Percentiles rank a stretch among this genome's conserved stretches.
phyloP scores from a whole-genome alignment of 2,329 filamentous ascomycete species.

The Pseudogymnoascus sp. region DNA sequence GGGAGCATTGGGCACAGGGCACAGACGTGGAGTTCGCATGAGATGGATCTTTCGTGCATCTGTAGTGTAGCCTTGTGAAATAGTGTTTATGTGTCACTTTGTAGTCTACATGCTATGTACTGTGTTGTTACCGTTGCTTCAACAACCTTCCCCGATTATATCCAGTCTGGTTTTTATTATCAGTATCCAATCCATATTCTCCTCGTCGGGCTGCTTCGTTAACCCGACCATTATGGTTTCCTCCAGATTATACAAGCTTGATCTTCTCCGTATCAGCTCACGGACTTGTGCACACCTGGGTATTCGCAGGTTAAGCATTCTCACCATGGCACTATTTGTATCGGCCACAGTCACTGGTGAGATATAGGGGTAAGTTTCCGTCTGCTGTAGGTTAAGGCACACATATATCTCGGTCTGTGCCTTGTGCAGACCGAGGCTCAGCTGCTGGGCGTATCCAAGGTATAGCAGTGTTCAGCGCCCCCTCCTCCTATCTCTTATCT shows the following conservation, averaged over 20 bases:
- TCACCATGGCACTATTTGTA: background rate
- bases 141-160: background rate
- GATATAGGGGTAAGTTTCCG: background rate
- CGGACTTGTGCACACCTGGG: background rate
- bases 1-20: background rate
- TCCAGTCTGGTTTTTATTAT: background rate
- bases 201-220: background rate
- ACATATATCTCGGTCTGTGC: background rate
- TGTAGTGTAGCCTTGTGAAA: constrained; percentile 5
- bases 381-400: background rate
- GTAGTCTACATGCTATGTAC: background rate
- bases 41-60: background rate
- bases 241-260: background rate
- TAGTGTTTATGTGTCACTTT: constrained; percentile 6
- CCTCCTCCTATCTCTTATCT: background rate
- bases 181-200: background rate
- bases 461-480: background rate
- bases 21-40: constrained; percentile 11
- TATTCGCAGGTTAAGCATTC: background rate
- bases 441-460: background rate
- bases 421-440: background rate
- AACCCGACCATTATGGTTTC: background rate
- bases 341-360: background rate
- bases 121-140: background rate
- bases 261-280: background rate